Percentiles rank a stretch among this genome's conserved stretches.
phyloP scores from a whole-genome alignment of 1,284 basidiomycete species.

The Cystobasidium slooffiae region DNA sequence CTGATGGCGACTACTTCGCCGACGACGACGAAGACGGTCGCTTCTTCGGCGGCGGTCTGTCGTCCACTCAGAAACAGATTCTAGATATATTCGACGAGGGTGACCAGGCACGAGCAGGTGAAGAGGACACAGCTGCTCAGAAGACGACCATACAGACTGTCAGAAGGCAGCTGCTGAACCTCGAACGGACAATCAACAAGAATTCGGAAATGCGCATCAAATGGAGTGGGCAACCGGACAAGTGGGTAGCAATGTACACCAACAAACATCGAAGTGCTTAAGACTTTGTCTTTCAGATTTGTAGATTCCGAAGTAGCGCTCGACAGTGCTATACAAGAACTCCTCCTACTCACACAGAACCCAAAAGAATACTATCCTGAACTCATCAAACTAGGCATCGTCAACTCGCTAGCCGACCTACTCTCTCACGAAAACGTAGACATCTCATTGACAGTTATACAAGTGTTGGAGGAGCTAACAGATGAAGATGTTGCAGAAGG shows the following conservation, averaged over 20 bases:
- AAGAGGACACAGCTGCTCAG: slow-evolving; percentile 66
- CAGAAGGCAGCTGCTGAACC: slow-evolving; percentile 73
- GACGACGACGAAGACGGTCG: slow-evolving; percentile 91
- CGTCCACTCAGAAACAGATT: slow-evolving; percentile 85
- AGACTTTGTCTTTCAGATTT: slow-evolving; percentile 66
- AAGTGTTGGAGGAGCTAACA: slow-evolving; percentile 89
- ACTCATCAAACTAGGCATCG: slow-evolving; percentile 73
- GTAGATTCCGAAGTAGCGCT: slow-evolving; percentile 98
- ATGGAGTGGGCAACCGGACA: slow-evolving; percentile 54
- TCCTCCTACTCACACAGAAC: slow-evolving; percentile 85
- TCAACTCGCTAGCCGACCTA: slow-evolving; percentile 75
- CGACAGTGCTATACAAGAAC: slow-evolving; percentile 76
- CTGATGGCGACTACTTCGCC: slow-evolving; percentile 82
- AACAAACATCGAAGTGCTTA: background rate
- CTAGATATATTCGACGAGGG: slow-evolving; percentile 83
- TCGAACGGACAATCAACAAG: slow-evolving; percentile 86
- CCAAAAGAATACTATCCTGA: slow-evolving; percentile 86
- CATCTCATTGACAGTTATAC: slow-evolving; percentile 88
- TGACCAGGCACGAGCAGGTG: slow-evolving; percentile 61
- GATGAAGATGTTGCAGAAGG: slow-evolving; percentile 92
- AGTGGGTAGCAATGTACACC: slow-evolving; percentile 44
- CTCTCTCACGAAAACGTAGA: slow-evolving; percentile 85
- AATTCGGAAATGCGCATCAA: slow-evolving; percentile 86
- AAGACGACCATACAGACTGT: slow-evolving; percentile 71
- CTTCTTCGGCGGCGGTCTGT: slow-evolving; percentile 90